A percentile compares a stretch with the other conserved stretches of the same genome.
Evolutionary conservation across 345 rosid species (phyloP).

Genomic region (Populus alba): DNA sequence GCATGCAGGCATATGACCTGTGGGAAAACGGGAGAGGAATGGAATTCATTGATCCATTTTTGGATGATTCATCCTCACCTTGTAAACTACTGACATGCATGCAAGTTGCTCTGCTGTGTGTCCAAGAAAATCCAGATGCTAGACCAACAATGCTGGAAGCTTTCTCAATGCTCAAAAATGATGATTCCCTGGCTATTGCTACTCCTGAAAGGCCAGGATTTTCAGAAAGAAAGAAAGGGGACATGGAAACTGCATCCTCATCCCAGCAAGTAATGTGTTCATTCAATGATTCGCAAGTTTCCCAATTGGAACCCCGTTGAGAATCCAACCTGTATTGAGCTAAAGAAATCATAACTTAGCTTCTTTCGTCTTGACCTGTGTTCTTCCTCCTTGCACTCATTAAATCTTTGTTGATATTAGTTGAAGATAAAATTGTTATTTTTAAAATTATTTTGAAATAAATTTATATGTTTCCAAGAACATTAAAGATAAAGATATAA

Average conservation of each 20-base stretch:
- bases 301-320: conserved; percentile 31
- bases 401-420: too few relatives aligned
- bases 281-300: conserved; percentile 22
- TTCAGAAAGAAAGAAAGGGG: not conserved
- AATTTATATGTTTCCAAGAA: too few relatives aligned
- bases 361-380: too few relatives aligned
- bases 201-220: conserved; percentile 4
- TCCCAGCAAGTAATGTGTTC: not conserved
- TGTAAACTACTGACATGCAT: conserved; percentile 14
- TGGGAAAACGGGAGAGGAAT: too few relatives aligned
- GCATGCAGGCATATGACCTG: too few relatives aligned
- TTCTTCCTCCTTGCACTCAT: too few relatives aligned
- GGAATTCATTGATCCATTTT: too few relatives aligned
- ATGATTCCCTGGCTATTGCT: not conserved
- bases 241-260: not conserved
- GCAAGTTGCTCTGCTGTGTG: conserved; percentile 10
- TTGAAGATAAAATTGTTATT: too few relatives aligned
- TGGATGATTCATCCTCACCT: conserved; percentile 1
- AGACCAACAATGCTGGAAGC: conserved; percentile 19
- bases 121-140: conserved; percentile 19
- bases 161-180: not conserved
- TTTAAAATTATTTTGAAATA: too few relatives aligned
- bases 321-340: too few relatives aligned
- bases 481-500: too few relatives aligned
- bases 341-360: too few relatives aligned